Base-by-base conservation (phyloP, 2,329 filamentous ascomycete genomes). In the Elsinoe necatrix region DNA sequence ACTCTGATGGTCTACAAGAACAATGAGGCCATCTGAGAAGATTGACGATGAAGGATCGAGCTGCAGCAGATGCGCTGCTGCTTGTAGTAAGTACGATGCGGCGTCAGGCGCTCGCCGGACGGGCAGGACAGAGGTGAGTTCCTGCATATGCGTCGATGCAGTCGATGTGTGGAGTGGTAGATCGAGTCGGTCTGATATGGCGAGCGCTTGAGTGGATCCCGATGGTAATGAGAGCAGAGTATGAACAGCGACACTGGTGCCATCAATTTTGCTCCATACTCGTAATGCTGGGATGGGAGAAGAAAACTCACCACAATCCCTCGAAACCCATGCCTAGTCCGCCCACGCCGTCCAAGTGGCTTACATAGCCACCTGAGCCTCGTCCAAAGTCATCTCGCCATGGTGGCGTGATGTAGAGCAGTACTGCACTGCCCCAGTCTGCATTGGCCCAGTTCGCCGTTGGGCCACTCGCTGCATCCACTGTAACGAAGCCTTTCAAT, bases 381-480 rank as follows among this genome's bases (percentile, higher is more conserved):
- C 54, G 14, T 14, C 54, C 39, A n/a, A 56, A 47, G 35, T 37
- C 39, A 14, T 45, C 54, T 21, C 42, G 7, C 54, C 54, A 56
- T 39, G 25, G 45, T 14, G 54, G 39, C 7, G n/a, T 20, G 7
- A 56, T 23, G 23, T 37, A 56, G 8, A 56, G 31, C 16, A 56
- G 14, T 16, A 56, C 54, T 4, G 39, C 31, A 29, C 54, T 56
- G 16, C 29, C 54, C 41, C 41, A 48, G 11, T 25, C 41, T 9
- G 41, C 23, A 5, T 25, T 42, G 11, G 23, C 27, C 54, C 54
- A 56, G 31, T 56, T 56, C n/a, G 39, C 54, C 4, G 54, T 56
- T 16, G 41, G 39, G 3, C 54, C 41, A 11, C 11, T 48, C 11
- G 25, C 25, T 16, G 12, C 25, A 1, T 34, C 41, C 7, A 39